These are phyloP conservation scores for Citrus glauca DNA, from an alignment of 345 rosid species.

Conservation along the genomic window DNA sequence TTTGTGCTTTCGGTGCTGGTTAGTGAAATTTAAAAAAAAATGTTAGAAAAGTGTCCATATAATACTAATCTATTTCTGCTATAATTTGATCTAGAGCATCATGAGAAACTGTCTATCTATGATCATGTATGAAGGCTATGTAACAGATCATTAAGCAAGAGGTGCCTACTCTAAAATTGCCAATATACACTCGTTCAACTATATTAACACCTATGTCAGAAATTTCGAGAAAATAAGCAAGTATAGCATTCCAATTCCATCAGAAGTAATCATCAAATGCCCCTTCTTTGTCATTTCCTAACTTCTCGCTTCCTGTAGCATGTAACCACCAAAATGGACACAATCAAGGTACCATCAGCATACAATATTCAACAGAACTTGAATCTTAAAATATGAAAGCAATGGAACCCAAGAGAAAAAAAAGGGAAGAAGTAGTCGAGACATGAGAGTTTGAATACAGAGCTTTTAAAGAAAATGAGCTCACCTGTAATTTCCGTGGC, in stretches of 20 bases:
- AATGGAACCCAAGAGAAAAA: neutral
- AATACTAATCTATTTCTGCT: constrained; percentile 8
- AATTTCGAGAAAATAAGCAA: neutral
- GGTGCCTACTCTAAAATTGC: constrained; percentile 13
- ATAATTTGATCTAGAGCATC: constrained; percentile 13
- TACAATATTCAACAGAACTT: constrained; percentile 8
- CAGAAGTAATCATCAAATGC: constrained; percentile 86
- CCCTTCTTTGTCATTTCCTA: constrained; percentile 55
- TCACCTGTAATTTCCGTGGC: constrained; percentile 49
- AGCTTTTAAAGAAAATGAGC: constrained; percentile 12
- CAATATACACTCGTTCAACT: constrained; percentile 4
- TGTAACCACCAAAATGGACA: constrained; percentile 16
- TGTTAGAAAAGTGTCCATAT: neutral
- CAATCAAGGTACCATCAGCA: constrained; percentile 4
- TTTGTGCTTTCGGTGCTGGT: neutral
- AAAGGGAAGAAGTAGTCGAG: too few relatives aligned
- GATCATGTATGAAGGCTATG: constrained; percentile 6
- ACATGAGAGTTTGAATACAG: neutral
- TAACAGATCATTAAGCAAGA: constrained; percentile 9
- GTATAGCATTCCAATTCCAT: constrained; percentile 19
- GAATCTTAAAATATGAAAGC: neutral
- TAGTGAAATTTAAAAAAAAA: neutral
- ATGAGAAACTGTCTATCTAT: constrained; percentile 16
- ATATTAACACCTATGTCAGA: constrained; percentile 16
- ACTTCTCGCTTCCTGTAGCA: constrained; percentile 56